Evolutionary conservation across 805 yeast species (phyloP), one percentile per base, ranked within the genome.

Genomic region (Torulaspora indica): DNA sequence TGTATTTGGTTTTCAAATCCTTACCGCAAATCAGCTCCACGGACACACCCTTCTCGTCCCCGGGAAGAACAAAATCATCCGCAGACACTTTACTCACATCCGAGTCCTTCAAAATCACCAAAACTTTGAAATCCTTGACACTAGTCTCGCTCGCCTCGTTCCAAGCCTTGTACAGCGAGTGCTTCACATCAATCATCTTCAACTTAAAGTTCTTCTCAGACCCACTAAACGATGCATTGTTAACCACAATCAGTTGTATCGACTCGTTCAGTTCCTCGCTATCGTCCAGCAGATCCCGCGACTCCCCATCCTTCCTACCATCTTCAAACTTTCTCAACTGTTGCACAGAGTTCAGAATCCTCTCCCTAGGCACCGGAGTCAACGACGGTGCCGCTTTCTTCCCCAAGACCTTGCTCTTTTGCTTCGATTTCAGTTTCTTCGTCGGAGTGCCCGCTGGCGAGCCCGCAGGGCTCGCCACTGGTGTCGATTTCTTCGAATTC

Each of bases 1-100:
- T 88, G 74, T 80, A 91, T 48, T 82, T 84, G 27, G 89, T 85
- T 64, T 87, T 87, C 51, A 93, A 73, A 54, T 88, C 84, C 36
- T 78, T 73, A 43, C 82, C 82, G 5, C 93, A 76, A 27, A 89
- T 73, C 43, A 90, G 80, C 45, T 78, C 71, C 37, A 63, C 61
- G 5, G 61, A 50, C 18, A 61, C 57, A 23, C 54, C 58, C 30
- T 60, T 48, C 35, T 64, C 57, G 17, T 61, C 63, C 59, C 89
- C 95, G 55, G 86, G 79, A 50, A 74, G 50, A 81, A 67, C 67
- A 88, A 89, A 36, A 79, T 73, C 76, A 35, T 72, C 75, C 40
- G 64, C 64, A 14, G 60, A 32, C 37, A 64, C 50, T 34, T 58
- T 58, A 32, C 57, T 43, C 40, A 63, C 56, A 57, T 73, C 58